Evolutionary conservation across 2,329 filamentous ascomycete genomes (phyloP).

Genomic region (Phyllosticta citriasiana): DNA sequence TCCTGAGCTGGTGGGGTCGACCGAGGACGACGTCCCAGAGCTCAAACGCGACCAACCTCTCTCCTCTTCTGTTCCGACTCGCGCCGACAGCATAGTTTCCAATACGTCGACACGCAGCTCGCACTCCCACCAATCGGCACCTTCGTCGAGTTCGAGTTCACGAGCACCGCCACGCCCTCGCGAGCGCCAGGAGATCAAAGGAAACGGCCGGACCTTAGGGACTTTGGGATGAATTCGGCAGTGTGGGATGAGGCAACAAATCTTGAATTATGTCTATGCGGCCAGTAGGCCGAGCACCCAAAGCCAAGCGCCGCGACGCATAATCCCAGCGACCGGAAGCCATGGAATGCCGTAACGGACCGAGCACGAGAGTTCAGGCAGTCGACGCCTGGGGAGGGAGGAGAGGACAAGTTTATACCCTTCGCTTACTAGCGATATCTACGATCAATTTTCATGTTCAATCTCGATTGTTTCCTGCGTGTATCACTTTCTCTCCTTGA

Average conservation of each 20-base stretch:
- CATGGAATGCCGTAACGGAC: no score
- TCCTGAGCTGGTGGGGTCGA: slow-evolving; percentile 17
- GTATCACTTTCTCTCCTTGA: background rate
- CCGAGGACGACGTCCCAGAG: background rate
- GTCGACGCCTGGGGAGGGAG: no score
- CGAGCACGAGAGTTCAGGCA: no score
- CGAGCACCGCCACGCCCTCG: background rate
- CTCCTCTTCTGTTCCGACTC: background rate
- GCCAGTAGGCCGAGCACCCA: no score
- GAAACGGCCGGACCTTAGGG: slow-evolving; percentile 6
- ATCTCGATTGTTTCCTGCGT: background rate
- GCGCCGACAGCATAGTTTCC: slow-evolving; percentile 9
- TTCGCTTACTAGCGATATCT: no score
- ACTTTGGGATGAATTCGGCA: background rate
- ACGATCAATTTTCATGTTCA: background rate
- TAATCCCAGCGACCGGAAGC: no score
- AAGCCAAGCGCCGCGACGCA: no score
- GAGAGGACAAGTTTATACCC: no score
- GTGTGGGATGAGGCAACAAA: no score
- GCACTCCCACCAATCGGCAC: background rate
- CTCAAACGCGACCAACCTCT: background rate
- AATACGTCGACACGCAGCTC: background rate
- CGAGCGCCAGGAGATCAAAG: slow-evolving; percentile 5
- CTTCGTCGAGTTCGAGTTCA: background rate
- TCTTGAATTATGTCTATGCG: no score